Evolutionary conservation across 257 asterid species (phyloP), one percentile per base, ranked within the genome.

Genomic region (Rauvolfia tetraphylla): DNA sequence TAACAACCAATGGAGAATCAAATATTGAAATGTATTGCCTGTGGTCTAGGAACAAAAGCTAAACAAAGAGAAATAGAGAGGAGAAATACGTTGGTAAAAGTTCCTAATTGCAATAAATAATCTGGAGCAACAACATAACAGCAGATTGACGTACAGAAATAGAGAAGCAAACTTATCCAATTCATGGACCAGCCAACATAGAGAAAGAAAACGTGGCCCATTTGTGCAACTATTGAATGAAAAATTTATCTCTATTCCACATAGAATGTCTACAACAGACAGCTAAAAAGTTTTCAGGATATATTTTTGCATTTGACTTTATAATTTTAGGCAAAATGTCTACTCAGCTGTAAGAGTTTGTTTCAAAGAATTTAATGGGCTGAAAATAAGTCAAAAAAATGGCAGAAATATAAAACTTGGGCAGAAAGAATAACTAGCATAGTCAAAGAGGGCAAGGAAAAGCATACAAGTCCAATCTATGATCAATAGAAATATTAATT

Each of bases 391-490:
- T 66, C n/a, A 38, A 65, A 66, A 66, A 18, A 66, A 1, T 3
- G 48, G 48, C 10, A 22, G 25, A 20, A 2, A 36, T 14, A 13
- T 65, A 36, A 1, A 66, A 36, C 29, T 36, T 66, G 17, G 5
- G 31, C 42, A 66, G 2, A 23, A 5, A 29, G 11, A 62, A 62
- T 36, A 66, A 66, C n/a, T 33, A 63, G 9, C n/a, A 31, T 17
- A 31, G n/a, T 11, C 38, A 63, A 63, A n/a, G 46, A 36, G 63
- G 46, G 73, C 79, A 75, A 66, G 74, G 67, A 65, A 53, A 49
- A 34, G 36, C 48, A 34, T 0, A 25, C 8, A 71, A 38, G 23
- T 27, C 5, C 20, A n/a, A 56, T 42, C 29, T 14, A 68, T 65
- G 9, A 25, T 18, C 17, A 63, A 31, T 14, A 17, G 42, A 5